Base-by-base conservation (phyloP, 805 yeast species). In the Yamadazyma philogaea region DNA sequence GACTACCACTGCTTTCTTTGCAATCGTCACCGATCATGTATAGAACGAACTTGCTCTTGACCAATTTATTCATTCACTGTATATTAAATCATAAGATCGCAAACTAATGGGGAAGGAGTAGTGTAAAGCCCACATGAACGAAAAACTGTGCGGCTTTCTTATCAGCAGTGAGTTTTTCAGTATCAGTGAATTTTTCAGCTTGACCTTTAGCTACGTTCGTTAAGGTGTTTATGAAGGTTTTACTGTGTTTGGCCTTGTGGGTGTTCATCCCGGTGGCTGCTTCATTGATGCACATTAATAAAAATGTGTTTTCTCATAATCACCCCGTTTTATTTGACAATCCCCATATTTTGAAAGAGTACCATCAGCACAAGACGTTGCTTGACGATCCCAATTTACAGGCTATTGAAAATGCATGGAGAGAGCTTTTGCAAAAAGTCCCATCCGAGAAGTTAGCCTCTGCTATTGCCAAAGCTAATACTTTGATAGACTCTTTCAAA, bases 341-440 rank as follows among this genome's bases (percentile, higher is more conserved):
- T 22, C 49, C 49, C 24, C 38, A 46, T 18, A 28, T 46, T 20
- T 30, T 42, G 35, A 34, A 42, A 16, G 44, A 46, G 26, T 40
- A 27, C 31, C 43, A 46, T 30, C 37, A 40, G 14, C 37, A 37
- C 15, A 32, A 37, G 24, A 28, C 20, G 10, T 11, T 27, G 22
- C 30, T 31, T 7, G 44, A 37, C 12, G 32, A 40, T 15, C 21
- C n/a, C 10, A 15, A 18, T 27, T n/a, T 24, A 6, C 33, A 36
- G 3, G 19, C 17, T 11, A 8, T 28, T 16, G 32, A 37, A 18
- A 10, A 24, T 22, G 6, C 27, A 12, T 45, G 30, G 45, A 32
- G 17, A 24, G 20, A 24, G n/a, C 33, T 40, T 17, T 30, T 27
- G 11, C 42, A 18, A 7, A 7, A 24, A 3, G 11, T 39, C 11